A percentile compares a stretch with the other conserved stretches of the same genome.
These are phyloP conservation scores for Sanghuangporus sanghuang DNA, from an alignment of 1,284 basidiomycete genomes.

Conservation along the genomic window DNA sequence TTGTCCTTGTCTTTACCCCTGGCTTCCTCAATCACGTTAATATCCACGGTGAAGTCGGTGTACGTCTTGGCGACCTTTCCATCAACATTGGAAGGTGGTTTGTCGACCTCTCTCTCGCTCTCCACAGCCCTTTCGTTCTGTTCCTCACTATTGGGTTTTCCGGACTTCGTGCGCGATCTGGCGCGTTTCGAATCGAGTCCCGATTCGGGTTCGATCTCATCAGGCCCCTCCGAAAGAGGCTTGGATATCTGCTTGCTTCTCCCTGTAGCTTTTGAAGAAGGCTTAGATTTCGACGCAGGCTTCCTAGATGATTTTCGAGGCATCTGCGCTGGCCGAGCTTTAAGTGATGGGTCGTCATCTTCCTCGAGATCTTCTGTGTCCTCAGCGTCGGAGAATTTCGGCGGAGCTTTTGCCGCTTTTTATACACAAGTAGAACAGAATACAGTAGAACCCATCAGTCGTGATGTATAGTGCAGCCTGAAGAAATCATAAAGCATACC, in stretches of 20 bases:
- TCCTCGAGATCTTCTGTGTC: slow-evolving; percentile 15
- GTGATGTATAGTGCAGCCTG: too few species aligned
- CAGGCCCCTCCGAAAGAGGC: slow-evolving; percentile 25
- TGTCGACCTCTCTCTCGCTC: slow-evolving; percentile 5
- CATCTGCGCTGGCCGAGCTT: slow-evolving; percentile 6
- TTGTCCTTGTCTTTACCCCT: slow-evolving; percentile 4
- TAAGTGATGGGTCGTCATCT: slow-evolving; percentile 19
- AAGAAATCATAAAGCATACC: neutral
- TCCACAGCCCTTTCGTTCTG: slow-evolving; percentile 22
- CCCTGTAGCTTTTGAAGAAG: slow-evolving; percentile 2
- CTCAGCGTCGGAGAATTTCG: neutral
- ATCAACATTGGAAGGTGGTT: slow-evolving; percentile 14
- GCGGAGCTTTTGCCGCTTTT: neutral
- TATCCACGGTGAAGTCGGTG: slow-evolving; percentile 7
- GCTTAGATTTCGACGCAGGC: slow-evolving; percentile 3
- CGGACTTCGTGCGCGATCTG: slow-evolving; percentile 21
- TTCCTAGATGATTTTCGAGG: slow-evolving; percentile 18
- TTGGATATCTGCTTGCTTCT: slow-evolving; percentile 19
- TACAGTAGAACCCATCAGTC: too few species aligned
- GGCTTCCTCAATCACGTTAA: slow-evolving; percentile 9
- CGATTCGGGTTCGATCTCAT: neutral
- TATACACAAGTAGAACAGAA: neutral
- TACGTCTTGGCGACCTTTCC: slow-evolving; percentile 7
- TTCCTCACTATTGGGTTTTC: slow-evolving; percentile 27
- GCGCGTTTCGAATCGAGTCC: slow-evolving; percentile 15